phyloP scores from a whole-genome alignment of 805 yeast genomes.

The Lipomyces mesembrius region DNA sequence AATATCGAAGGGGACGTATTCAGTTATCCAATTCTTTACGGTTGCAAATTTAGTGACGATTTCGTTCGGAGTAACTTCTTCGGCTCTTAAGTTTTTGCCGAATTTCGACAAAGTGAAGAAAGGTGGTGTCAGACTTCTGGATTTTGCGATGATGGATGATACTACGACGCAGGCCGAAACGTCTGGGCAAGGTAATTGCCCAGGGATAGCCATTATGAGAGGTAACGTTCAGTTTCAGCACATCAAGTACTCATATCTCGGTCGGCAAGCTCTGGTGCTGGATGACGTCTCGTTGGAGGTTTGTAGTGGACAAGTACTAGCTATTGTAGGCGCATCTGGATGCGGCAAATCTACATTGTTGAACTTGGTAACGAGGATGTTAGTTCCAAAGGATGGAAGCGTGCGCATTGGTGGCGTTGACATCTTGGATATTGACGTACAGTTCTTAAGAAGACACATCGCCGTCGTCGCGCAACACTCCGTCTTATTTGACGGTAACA shows the following conservation, averaged over 20 bases:
- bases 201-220: neutral
- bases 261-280: constrained; percentile 27
- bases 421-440: constrained; percentile 53
- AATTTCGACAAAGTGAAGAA: constrained; percentile 74
- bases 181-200: neutral
- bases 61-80: constrained; percentile 67
- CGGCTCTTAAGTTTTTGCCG: constrained; percentile 69
- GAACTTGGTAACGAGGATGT: constrained; percentile 60
- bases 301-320: constrained; percentile 57
- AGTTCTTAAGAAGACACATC: constrained; percentile 57
- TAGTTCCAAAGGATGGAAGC: constrained; percentile 49
- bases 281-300: constrained; percentile 53
- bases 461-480: constrained; percentile 80
- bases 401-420: constrained; percentile 56
- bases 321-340: constrained; percentile 85
- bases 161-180: neutral
- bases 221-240: constrained; percentile 49
- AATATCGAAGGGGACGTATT: constrained; percentile 63
- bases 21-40: constrained; percentile 62
- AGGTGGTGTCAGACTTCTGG: constrained; percentile 38
- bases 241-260: constrained; percentile 50
- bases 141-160: constrained; percentile 24
- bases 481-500: constrained; percentile 69
- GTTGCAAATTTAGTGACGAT: constrained; percentile 75
- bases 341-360: constrained; percentile 86